A percentile compares a stretch with the other conserved stretches of the same genome.
Conservation (phyloP, 805 yeast species). For the Starmerella ratchasimensis region DNA sequence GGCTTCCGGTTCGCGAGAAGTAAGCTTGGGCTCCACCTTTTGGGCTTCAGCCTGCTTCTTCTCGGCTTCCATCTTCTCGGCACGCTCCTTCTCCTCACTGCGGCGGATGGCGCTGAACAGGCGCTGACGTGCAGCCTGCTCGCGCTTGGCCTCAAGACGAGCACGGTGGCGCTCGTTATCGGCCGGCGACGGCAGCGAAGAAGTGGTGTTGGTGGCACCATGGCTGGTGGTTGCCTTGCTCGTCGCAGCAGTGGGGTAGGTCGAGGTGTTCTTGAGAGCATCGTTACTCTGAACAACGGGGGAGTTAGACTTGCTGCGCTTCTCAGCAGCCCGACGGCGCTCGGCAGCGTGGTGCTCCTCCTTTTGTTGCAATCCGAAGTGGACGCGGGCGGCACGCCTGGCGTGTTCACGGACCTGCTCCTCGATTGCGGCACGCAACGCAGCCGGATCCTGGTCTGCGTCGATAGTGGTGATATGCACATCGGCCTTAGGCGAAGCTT, state of each 20-base stretch:
- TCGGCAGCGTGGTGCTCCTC: not conserved
- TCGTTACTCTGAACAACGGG: not conserved
- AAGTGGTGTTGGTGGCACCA: too few species aligned
- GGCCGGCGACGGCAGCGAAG: too few species aligned
- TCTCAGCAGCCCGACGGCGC: too few species aligned
- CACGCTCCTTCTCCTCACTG: not conserved
- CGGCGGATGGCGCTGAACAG: not conserved
- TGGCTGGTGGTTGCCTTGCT: not conserved
- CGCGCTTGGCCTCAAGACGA: not conserved
- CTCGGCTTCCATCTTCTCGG: not conserved
- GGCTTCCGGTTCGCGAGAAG: too few species aligned
- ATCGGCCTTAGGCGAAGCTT: too few species aligned
- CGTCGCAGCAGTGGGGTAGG: too few species aligned
- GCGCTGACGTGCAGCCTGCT: not conserved
- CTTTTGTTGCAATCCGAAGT: not conserved
- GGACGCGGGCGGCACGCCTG: not conserved
- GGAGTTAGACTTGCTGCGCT: not conserved
- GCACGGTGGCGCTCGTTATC: too few species aligned
- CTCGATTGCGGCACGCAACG: not conserved
- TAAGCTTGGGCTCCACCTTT: too few species aligned
- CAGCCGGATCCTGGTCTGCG: too few species aligned
- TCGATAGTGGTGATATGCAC: too few species aligned
- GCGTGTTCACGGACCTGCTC: not conserved
- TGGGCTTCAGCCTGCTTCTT: not conserved
- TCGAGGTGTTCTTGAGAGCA: not conserved